Evolutionary conservation across 2,329 filamentous ascomycete genomes (phyloP).

Genomic region (Phaeosphaeria sp.): DNA sequence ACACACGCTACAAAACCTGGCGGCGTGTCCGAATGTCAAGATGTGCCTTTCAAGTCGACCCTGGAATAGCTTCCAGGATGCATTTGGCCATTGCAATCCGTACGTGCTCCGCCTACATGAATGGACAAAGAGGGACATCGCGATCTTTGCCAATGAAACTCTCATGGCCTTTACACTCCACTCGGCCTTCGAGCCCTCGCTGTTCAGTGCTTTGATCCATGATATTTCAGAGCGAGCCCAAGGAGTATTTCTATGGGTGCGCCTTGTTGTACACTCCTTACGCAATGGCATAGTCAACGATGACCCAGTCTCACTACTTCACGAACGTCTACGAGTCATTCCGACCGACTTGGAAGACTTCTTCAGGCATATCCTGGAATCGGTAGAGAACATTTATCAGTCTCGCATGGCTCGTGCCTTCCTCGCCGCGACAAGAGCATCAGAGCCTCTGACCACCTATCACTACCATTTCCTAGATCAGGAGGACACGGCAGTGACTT

Average conservation of each 20-base stretch:
- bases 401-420: slow-evolving; percentile 13
- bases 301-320: slow-evolving; percentile 6
- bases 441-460: slow-evolving; percentile 2
- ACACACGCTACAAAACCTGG: slow-evolving; percentile 9
- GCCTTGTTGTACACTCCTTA: slow-evolving; percentile 11
- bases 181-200: background rate
- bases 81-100: slow-evolving; percentile 3
- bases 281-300: slow-evolving; percentile 5
- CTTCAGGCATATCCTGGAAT: slow-evolving; percentile 16
- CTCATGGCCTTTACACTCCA: background rate
- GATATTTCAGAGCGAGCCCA: slow-evolving; percentile 5
- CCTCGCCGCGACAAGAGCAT: slow-evolving; percentile 1
- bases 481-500: background rate
- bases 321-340: slow-evolving; percentile 10
- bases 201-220: background rate
- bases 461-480: slow-evolving; percentile 14
- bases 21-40: slow-evolving; percentile 16
- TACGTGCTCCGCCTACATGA: slow-evolving; percentile 6
- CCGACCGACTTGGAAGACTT: slow-evolving; percentile 19
- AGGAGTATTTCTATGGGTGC: slow-evolving; percentile 19
- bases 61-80: slow-evolving; percentile 12
- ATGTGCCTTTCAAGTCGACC: slow-evolving; percentile 30
- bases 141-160: slow-evolving; percentile 6
- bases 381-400: slow-evolving; percentile 10
- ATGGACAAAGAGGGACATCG: slow-evolving; percentile 9